Base-by-base conservation (phyloP, 2,329 filamentous ascomycete genomes). In the Arthrobotrys sinensis region DNA sequence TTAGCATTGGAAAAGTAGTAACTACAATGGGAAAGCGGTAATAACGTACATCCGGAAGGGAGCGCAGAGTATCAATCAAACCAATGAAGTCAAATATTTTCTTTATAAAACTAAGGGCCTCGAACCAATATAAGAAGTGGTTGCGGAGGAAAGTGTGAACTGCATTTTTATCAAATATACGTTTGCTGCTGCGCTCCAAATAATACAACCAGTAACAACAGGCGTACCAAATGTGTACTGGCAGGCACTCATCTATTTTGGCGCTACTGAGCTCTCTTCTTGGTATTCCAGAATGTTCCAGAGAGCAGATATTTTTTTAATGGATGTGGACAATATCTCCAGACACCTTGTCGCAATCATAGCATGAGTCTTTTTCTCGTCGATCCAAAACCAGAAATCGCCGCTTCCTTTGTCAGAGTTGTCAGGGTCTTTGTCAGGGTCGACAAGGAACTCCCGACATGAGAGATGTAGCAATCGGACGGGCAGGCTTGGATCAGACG, bases 1-100 rank as follows among this genome's bases (percentile, higher is more conserved):
- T 62, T 32, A 76, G 48, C 10, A 43, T 64, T 81, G 89, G 82
- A 98, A 96, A 38, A 38, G 36, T 38, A 2, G 36, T 38, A 14
- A 14, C 36, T 6, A 38, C 1, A 1, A 8, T 38, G 36, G 2
- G 36, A 14, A 10, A 38, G 36, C 1, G 2, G 36, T 2, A 14
- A 38, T 38, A 38, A 14, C 36, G 95, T 50, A 28, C 43, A 12
- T 48, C 24, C n/a, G 36, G 1, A 38, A 38, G 8, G 3, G 28
- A 38, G 28, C 32, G 14, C 16, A 48, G 38, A 24, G 19, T 34
- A 24, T 50, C n/a, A 34, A 62, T 40, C 24, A 45, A n/a, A 8
- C 14, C 14, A 4, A 46, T 64, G n/a, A 1, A 45, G n/a, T 24
- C 46, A 21, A 24, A 50, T 7, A 32, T 14, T 11, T 19, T 32